Conservation (phyloP, 352 stramenopile genomes). For the Globisporangium nodosum region DNA sequence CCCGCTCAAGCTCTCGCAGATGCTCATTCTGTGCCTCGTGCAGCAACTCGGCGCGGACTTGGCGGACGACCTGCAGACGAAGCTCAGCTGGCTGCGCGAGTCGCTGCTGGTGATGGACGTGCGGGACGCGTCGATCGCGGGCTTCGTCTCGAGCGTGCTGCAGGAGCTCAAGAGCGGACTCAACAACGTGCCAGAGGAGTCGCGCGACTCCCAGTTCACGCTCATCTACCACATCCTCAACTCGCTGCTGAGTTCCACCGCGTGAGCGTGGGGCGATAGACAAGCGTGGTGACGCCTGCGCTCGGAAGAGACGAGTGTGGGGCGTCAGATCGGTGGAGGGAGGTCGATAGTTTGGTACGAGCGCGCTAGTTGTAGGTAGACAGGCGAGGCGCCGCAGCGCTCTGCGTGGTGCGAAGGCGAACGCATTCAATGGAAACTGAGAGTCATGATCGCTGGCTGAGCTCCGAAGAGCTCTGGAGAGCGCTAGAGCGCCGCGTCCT, state of each 20-base stretch:
- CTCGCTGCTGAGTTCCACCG: slow-evolving; percentile 67
- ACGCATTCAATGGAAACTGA: background rate
- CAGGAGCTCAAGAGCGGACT: slow-evolving; percentile 66
- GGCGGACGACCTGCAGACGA: slow-evolving; percentile 55
- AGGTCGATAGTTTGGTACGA: background rate
- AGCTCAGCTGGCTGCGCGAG: slow-evolving; percentile 74
- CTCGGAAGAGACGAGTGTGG: background rate
- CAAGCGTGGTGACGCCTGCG: background rate
- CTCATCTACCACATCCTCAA: slow-evolving; percentile 84
- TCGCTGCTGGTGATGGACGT: slow-evolving; percentile 81
- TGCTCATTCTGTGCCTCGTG: slow-evolving; percentile 81
- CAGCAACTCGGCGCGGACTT: slow-evolving; percentile 77
- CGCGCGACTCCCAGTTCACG: slow-evolving; percentile 77
- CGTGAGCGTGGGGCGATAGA: background rate
- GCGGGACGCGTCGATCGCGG: slow-evolving; percentile 59
- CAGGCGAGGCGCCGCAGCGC: background rate
- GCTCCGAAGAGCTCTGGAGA: background rate
- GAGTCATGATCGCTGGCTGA: background rate
- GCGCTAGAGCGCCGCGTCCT: background rate
- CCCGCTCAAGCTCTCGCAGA: slow-evolving; percentile 74
- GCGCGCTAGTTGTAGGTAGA: slow-evolving; percentile 1
- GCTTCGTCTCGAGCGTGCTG: slow-evolving; percentile 73
- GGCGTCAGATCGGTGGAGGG: background rate
- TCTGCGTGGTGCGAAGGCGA: background rate
- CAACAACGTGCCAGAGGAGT: slow-evolving; percentile 47